phyloP scores from a whole-genome alignment of 768 basidiomycete genomes.

The Coprinellus aureogranulatus region DNA sequence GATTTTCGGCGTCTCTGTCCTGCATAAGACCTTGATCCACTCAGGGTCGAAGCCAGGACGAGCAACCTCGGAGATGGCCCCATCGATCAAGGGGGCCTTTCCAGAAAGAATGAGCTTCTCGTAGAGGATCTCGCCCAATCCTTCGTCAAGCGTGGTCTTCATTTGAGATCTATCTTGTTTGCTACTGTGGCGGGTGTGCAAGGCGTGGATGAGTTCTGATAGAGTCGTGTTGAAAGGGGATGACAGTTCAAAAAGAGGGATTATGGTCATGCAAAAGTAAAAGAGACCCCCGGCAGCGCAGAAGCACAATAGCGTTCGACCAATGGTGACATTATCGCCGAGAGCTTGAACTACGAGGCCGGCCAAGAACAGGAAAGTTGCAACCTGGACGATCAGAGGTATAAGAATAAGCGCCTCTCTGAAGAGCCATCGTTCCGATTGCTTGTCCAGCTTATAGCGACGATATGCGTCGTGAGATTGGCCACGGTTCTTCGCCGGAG shows the following conservation, averaged over 20 bases:
- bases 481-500: slow-evolving; percentile 9
- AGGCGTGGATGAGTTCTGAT: not conserved
- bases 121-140: no score
- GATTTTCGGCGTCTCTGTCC: no score
- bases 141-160: not conserved
- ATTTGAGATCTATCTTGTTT: not conserved
- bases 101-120: no score
- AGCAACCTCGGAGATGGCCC: no score
- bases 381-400: slow-evolving; percentile 16
- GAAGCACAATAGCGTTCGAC: not conserved
- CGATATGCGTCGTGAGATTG: slow-evolving; percentile 16
- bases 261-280: not conserved
- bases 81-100: no score
- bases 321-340: not conserved
- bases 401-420: slow-evolving; percentile 13
- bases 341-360: slow-evolving; percentile 13
- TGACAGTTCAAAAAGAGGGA: not conserved
- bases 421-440: slow-evolving; percentile 13
- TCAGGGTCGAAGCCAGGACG: no score
- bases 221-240: slow-evolving; percentile 1
- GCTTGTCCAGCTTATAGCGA: slow-evolving; percentile 16
- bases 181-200: not conserved
- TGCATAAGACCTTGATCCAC: no score
- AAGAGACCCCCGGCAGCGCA: not conserved
- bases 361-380: slow-evolving; percentile 16